phyloP scores from a whole-genome alignment of 768 basidiomycete genomes.

The Kwoniella heveanensis region DNA sequence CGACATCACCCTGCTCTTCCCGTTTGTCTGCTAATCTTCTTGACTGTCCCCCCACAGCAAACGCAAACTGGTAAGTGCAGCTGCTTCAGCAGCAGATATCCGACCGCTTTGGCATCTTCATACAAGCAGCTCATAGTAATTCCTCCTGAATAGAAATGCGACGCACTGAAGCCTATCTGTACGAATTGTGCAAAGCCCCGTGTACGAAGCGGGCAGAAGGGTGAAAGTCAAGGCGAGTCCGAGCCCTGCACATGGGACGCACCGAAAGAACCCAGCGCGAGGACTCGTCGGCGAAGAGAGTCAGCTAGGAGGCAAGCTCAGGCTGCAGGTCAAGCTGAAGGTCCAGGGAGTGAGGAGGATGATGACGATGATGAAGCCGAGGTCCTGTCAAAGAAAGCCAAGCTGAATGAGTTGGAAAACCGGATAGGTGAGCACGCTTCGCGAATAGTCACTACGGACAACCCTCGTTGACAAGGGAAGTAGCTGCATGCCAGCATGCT shows the following conservation, averaged over 20 bases:
- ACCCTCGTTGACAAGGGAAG: not conserved
- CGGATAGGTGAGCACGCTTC: constrained; percentile 22
- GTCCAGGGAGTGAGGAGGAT: constrained; percentile 9
- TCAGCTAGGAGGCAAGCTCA: constrained; percentile 13
- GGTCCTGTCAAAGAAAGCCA: constrained; percentile 28
- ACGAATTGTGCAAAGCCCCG: constrained; percentile 40
- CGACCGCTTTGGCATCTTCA: too few relatives aligned
- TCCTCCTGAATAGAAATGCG: constrained; percentile 46
- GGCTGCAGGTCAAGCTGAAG: not conserved
- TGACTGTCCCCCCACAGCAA: constrained; percentile 10
- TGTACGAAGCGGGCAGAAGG: constrained; percentile 9
- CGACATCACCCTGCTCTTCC: too few relatives aligned
- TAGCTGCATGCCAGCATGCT: constrained; percentile 22
- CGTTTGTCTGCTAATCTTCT: not conserved
- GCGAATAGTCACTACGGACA: not conserved
- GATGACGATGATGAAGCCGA: constrained; percentile 2
- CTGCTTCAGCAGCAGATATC: too few relatives aligned
- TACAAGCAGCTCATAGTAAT: too few relatives aligned
- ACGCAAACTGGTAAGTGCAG: constrained; percentile 37
- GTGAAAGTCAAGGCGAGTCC: not conserved
- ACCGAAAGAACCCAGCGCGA: constrained; percentile 25
- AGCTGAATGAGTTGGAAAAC: constrained; percentile 29
- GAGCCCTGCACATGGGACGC: constrained; percentile 48
- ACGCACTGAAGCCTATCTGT: constrained; percentile 40
- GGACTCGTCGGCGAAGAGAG: constrained; percentile 25